Base-by-base conservation (phyloP, 192 early-diverging fungal genomes). In the Glomus cerebriforme region DNA sequence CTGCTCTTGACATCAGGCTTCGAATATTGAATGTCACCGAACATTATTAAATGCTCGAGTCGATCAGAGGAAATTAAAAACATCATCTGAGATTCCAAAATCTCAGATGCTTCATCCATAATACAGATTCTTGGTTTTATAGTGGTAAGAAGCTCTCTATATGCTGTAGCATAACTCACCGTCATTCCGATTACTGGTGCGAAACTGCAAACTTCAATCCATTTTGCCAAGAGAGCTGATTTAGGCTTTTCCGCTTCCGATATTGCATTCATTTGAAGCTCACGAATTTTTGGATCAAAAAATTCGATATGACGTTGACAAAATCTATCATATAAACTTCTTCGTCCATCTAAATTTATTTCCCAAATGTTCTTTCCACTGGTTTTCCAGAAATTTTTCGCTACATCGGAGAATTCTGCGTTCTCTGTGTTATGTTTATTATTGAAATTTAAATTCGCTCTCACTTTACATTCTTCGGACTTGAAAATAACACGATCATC, bases 121-220 rank as follows among this genome's bases (percentile, higher is more conserved):
- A 84, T 63, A 0, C 81, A 70, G 0, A 77, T 71, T 45, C 67
- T 70, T 0, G 83, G 81, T 31, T 37, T 67, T 0, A 82, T 59
- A 0, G 26, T 59, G 0, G 26, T 15, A n/a, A 84, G 22, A 27
- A 82, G 67, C 27, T 80, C 78, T 26, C 60, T 81, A 69, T 80
- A 49, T 2, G 66, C 24, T 5, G 71, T 34, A 4, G 83, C 83
- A 73, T 82, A 82, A 29, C 64, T 70, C 2, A 79, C 37, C 1
- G 83, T 84, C 74, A 84, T 82, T 2, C 81, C 83, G 12, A 84
- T 65, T 7, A 84, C 54, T 6, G 70, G 73, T n/a, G 32, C 75
- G 7, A 82, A 84, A 17, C 59, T 58, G 32, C 79, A 67, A 1
- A 59, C 54, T 13, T 64, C 58, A 4, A 32, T 19, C 78, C 78